Conservation (phyloP, 2,329 filamentous ascomycete species). For the Penicillium sp. region DNA sequence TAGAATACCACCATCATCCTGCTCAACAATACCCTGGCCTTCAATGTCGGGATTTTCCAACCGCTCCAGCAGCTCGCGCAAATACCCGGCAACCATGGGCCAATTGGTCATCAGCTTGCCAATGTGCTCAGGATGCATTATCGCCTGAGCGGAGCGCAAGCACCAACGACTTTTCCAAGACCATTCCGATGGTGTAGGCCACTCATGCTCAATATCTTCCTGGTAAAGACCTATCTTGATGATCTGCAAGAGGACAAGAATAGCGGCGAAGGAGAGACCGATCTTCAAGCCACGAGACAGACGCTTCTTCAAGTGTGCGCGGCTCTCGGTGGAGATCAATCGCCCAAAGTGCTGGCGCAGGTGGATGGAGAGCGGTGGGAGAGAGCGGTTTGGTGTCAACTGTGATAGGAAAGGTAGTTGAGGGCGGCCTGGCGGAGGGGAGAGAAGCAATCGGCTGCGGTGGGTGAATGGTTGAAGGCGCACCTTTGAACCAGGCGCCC, state of each 20-base stretch:
- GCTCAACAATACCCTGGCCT: conserved; percentile 65
- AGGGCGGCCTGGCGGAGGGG: conserved; percentile 57
- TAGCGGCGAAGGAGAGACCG: conserved; percentile 72
- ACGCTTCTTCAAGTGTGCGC: conserved; percentile 51
- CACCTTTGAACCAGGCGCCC: conserved; percentile 24
- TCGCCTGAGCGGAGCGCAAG: conserved; percentile 66
- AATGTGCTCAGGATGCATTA: conserved; percentile 60
- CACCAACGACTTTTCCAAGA: conserved; percentile 68
- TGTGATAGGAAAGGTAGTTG: conserved; percentile 69
- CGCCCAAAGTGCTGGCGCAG: conserved; percentile 62
- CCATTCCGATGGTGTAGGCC: conserved; percentile 86
- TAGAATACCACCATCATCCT: conserved; percentile 55
- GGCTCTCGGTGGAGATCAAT: conserved; percentile 76
- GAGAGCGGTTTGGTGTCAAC: conserved; percentile 49
- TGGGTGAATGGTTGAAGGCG: conserved; percentile 61
- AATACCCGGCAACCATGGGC: conserved; percentile 65
- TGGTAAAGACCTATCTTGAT: conserved; percentile 70
- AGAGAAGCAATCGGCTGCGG: conserved; percentile 58
- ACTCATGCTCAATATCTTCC: conserved; percentile 73
- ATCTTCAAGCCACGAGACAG: conserved; percentile 68
- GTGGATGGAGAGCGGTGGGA: conserved; percentile 59
- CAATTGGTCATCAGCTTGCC: conserved; percentile 65
- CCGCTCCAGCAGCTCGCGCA: conserved; percentile 63
- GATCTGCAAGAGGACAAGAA: conserved; percentile 62
- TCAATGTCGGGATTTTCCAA: conserved; percentile 72